These are phyloP conservation scores for Pyronema omphalodes DNA, from an alignment of 495 filamentous ascomycete species.

Conservation along the genomic window DNA sequence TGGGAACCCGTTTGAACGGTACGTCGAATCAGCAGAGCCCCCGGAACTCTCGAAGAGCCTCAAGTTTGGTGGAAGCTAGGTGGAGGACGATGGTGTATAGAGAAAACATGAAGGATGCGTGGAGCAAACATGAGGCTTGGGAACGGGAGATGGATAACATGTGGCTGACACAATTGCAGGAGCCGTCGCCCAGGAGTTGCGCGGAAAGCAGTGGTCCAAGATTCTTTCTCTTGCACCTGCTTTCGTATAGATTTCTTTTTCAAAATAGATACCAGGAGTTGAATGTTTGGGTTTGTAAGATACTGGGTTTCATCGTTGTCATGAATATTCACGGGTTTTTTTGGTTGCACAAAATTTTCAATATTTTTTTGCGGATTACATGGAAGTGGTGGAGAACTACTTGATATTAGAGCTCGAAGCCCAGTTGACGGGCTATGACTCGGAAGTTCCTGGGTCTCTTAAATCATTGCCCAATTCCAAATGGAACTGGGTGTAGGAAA, in stretches of 20 bases:
- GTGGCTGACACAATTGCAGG: constrained; percentile 28
- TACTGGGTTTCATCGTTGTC: too few relatives aligned
- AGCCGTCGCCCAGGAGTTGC: constrained; percentile 70
- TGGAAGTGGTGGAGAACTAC: too few relatives aligned
- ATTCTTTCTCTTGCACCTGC: constrained; percentile 90
- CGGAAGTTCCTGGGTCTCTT: too few relatives aligned
- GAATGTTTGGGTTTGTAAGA: too few relatives aligned
- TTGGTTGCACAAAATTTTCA: too few relatives aligned
- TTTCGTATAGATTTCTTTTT: constrained; percentile 44
- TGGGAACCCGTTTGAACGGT: constrained; percentile 84
- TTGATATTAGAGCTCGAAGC: too few relatives aligned
- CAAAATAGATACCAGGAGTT: too few relatives aligned
- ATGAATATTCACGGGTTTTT: too few relatives aligned
- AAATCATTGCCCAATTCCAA: too few relatives aligned
- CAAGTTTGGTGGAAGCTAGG: not conserved
- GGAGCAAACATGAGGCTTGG: constrained; percentile 4
- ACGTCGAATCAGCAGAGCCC: constrained; percentile 20
- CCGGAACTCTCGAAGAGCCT: not conserved
- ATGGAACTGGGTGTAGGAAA: too few relatives aligned
- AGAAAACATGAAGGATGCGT: not conserved
- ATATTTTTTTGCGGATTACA: too few relatives aligned
- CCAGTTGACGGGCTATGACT: too few relatives aligned
- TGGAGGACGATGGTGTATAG: not conserved
- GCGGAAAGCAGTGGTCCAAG: constrained; percentile 86
- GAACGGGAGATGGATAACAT: not conserved